Conservation (phyloP, 352 stramenopile species). For the Pythium dissimile region DNA sequence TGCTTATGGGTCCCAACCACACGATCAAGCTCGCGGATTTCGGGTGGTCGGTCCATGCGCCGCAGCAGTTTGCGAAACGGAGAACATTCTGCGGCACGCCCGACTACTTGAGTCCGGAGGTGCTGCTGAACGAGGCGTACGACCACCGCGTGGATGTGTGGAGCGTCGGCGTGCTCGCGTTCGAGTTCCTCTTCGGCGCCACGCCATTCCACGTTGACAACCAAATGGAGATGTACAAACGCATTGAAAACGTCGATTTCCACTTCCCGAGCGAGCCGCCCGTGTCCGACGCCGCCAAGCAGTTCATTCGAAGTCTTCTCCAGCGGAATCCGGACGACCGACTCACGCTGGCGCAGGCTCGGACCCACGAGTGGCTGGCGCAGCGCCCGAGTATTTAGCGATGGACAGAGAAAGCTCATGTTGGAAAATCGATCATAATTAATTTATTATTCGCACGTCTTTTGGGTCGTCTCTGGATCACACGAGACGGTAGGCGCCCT, state of each 20-base stretch:
- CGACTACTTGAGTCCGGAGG: conserved; percentile 85
- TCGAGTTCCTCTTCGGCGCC: conserved; percentile 70
- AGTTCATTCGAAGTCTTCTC: conserved; percentile 61
- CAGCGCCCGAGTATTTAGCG: conserved; percentile 31
- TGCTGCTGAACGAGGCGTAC: conserved; percentile 62
- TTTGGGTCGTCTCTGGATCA: conserved; percentile 8
- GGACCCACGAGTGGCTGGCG: conserved; percentile 59
- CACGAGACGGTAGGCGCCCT: conserved; percentile 56
- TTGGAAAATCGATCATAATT: conserved; percentile 21
- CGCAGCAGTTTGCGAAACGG: conserved; percentile 48
- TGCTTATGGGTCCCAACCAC: conserved; percentile 70
- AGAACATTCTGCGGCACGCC: conserved; percentile 83
- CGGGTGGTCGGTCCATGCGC: conserved; percentile 79
- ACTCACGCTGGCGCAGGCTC: conserved; percentile 56
- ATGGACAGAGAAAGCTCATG: too few species aligned
- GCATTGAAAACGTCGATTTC: conserved; percentile 59
- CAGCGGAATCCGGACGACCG: conserved; percentile 48
- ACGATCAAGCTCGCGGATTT: conserved; percentile 87
- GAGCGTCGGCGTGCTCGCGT: conserved; percentile 82
- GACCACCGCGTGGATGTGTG: conserved; percentile 71
- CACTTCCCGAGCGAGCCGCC: conserved; percentile 41
- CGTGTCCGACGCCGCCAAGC: conserved; percentile 55
- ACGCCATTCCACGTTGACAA: conserved; percentile 83
- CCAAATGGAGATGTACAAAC: conserved; percentile 81
- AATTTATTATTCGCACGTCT: conserved; percentile 11